Base-by-base conservation (phyloP, 1,139 yeast species). In the Debaryomyces nepalensis region DNA sequence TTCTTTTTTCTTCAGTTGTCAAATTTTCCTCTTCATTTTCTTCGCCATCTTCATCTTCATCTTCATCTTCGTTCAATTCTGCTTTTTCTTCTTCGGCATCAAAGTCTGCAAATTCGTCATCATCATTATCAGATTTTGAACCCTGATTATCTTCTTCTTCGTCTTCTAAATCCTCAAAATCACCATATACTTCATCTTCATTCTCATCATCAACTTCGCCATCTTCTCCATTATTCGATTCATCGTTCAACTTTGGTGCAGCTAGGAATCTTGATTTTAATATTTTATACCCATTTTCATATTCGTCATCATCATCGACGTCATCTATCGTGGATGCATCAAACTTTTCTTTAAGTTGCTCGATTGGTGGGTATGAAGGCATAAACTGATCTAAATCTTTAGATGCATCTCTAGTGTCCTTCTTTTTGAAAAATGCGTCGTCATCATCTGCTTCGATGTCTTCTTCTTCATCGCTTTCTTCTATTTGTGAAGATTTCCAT, bases 161-260 rank as follows among this genome's bases (percentile, higher is more conserved):
- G 2, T 60, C 56, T 60, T 86, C 95, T 39, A 84, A 69, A 61
- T 85, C 95, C 61, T 87, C 95, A 57, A 85, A 87, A 54, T 87
- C 96, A 38, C 93, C 95, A 54, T 77, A 82, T 0, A 78, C 63
- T 49, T 81, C 88, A 37, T 77, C 82, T 8, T 70, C 79, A 4
- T 68, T 79, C 2, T 58, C 73, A 1, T 57, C 74, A 1, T 54
- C 72, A 8, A 55, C 70, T 12, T 59, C 73, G 7, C 56, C 71
- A 7, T 52, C 66, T 4, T 47, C 54, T 5, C 57, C 71, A 2
- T 57, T 72, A 11, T 65, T 69, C 5, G 58, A 72, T 6, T 59
- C 70, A 22, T 57, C 70, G 40, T 66, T 64, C 47, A 77, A 63
- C 45, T 77, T 78, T 0, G 95, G 88, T 3, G 95, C 87, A 16